phyloP scores from a whole-genome alignment of 371 early-diverging fungal genomes.

The Fennellomyces sp. region DNA sequence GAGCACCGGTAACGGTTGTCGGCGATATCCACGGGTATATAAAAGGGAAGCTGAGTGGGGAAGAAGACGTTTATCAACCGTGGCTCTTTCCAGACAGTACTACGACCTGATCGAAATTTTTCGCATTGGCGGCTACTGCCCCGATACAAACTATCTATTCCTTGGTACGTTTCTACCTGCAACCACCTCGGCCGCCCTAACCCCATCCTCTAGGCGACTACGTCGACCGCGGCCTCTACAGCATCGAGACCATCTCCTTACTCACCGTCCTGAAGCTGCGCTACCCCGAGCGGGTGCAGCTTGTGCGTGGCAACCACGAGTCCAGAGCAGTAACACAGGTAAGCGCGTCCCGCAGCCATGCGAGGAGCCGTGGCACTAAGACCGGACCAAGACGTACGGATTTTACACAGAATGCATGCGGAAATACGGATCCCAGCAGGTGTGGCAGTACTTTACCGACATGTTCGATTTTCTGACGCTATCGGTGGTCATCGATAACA shows the following conservation, averaged over 20 bases:
- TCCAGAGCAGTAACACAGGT: constrained; percentile 90
- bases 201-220: constrained; percentile 79
- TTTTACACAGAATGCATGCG: constrained; percentile 96
- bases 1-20: constrained; percentile 92
- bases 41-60: background rate
- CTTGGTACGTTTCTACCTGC: constrained; percentile 60
- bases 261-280: constrained; percentile 89
- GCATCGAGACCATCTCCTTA: constrained; percentile 93
- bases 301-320: constrained; percentile 98
- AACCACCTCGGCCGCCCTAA: no score
- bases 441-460: constrained; percentile 95
- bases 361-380: background rate
- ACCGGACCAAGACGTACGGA: constrained; percentile 81
- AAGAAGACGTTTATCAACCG: background rate
- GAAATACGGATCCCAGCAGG: constrained; percentile 85
- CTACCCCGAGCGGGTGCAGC: constrained; percentile 90
- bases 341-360: background rate
- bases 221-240: constrained; percentile 96
- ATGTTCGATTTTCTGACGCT: constrained; percentile 95
- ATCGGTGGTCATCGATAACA: constrained; percentile 89
- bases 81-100: constrained; percentile 75
- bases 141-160: constrained; percentile 94
- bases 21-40: constrained; percentile 94
- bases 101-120: constrained; percentile 96
- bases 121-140: constrained; percentile 91